Evolutionary conservation across 2,329 filamentous ascomycete genomes (phyloP), one percentile per base, ranked within the genome.

Genomic region (Colletotrichum truncatum): DNA sequence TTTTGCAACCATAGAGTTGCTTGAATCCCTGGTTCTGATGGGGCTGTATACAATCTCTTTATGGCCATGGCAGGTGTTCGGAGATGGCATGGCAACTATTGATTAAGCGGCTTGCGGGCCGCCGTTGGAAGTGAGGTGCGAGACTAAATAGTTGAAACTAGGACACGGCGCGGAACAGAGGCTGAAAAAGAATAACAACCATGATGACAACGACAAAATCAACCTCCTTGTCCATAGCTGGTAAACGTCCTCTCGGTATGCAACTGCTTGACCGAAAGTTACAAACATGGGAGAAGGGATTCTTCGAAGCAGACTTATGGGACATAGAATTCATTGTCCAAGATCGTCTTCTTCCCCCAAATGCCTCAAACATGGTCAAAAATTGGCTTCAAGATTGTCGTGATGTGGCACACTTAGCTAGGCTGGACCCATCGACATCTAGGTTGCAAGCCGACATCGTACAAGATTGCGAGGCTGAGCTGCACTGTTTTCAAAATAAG

Each of bases 381-480:
- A 23, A 12, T 12, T 56, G 49, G 49, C 58, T 63, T n/a, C 23
- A 30, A 14, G 41, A 48, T 14, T 56, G 32, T 16, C 41, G 18
- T 18, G 5, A 18, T 7, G 12, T 49, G 32, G 41, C 36, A 18
- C n/a, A 6, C 18, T 4, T 12, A 18, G 41, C 25, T 10, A 26
- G 16, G 5, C 12, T 8, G 8, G 45, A 43, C 70, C 3, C 51
- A 72, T 3, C 70, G 71, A 68, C 66, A 66, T 12, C 67, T 70
- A 4, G 69, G 68, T 43, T 75, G 70, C 70, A 64, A 64, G 16
- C 61, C 57, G 4, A 68, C 2, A 72, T 76, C 2, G 65, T 70
- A 3, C 69, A 73, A 68, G 74, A 75, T 18, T 75, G 74, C 74
- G 51, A 69, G 71, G 55, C 34, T 2, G 53, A 64, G 14, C n/a